Conservation (phyloP, 805 yeast species). For the Schwanniomyces occidentalis region DNA sequence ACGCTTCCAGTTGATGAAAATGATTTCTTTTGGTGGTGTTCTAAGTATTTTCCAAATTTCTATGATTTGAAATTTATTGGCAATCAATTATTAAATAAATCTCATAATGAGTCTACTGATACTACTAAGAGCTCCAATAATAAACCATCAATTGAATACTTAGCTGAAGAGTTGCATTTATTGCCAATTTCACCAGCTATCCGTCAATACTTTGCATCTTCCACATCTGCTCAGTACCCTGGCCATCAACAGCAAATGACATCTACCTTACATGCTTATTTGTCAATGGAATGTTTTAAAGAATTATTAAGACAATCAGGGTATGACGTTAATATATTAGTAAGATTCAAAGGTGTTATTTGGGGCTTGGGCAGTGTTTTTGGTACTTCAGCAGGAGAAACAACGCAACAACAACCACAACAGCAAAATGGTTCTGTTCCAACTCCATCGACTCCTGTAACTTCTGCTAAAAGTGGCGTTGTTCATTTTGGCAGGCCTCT, state of each 20-base stretch:
- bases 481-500: conserved; percentile 34
- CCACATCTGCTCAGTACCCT: conserved; percentile 16
- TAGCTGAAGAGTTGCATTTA: conserved; percentile 67
- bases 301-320: conserved; percentile 44
- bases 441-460: conserved; percentile 27
- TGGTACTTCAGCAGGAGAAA: conserved; percentile 6
- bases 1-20: conserved; percentile 78
- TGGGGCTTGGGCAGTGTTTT: conserved; percentile 48
- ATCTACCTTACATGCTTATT: conserved; percentile 60
- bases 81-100: conserved; percentile 32
- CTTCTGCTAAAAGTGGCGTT: conserved; percentile 18
- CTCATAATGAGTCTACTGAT: conserved; percentile 10
- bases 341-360: conserved; percentile 48
- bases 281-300: conserved; percentile 65
- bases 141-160: conserved; percentile 55
- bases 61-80: conserved; percentile 73
- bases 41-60: conserved; percentile 74
- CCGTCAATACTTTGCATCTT: conserved; percentile 36
- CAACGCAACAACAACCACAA: conserved; percentile 1
- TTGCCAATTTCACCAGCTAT: conserved; percentile 59
- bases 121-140: conserved; percentile 15
- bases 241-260: conserved; percentile 38
- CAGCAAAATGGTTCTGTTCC: conserved; percentile 10
- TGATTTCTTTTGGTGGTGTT: conserved; percentile 72
- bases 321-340: conserved; percentile 19